Conservation (phyloP, 2,329 filamentous ascomycete genomes). For the Fusarium globosum region DNA sequence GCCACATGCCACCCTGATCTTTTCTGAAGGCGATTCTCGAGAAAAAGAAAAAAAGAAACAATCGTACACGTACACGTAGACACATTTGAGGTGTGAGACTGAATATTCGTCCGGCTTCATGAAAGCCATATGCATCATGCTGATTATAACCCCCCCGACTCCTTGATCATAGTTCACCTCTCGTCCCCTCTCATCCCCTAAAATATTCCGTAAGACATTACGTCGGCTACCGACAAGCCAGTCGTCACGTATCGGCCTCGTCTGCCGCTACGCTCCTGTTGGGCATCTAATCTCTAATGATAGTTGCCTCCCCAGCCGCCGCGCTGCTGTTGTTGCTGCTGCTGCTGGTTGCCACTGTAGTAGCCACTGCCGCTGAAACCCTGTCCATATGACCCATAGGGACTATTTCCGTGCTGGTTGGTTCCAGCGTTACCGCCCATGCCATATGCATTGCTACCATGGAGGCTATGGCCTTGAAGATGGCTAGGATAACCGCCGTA, state of each 20-base stretch:
- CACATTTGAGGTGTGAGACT: slow-evolving; percentile 45
- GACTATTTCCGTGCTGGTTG: slow-evolving; percentile 64
- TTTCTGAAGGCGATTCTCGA: slow-evolving; percentile 48
- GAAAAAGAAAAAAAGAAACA: slow-evolving; percentile 46
- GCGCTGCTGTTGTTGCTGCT: slow-evolving; percentile 53
- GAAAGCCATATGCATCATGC: slow-evolving; percentile 45
- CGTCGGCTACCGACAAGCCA: slow-evolving; percentile 41
- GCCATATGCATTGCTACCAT: slow-evolving; percentile 66
- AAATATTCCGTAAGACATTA: slow-evolving; percentile 30
- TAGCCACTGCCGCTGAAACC: slow-evolving; percentile 61
- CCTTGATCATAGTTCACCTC: slow-evolving; percentile 35
- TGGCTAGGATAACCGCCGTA: slow-evolving; percentile 69
- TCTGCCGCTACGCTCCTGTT: not conserved
- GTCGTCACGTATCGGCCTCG: not conserved
- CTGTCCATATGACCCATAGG: slow-evolving; percentile 65
- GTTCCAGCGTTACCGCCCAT: slow-evolving; percentile 63
- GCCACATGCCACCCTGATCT: slow-evolving; percentile 47
- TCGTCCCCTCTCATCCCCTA: slow-evolving; percentile 36
- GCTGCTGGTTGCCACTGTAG: slow-evolving; percentile 51
- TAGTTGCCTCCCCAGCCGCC: slow-evolving; percentile 72
- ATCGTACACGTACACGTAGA: slow-evolving; percentile 55
- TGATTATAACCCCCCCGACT: slow-evolving; percentile 47
- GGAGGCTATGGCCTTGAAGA: slow-evolving; percentile 63
- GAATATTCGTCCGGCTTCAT: slow-evolving; percentile 42
- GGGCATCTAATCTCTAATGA: slow-evolving; percentile 52